phyloP scores from a whole-genome alignment of 139 green algal species.

The Chlorella sorokiniana region DNA sequence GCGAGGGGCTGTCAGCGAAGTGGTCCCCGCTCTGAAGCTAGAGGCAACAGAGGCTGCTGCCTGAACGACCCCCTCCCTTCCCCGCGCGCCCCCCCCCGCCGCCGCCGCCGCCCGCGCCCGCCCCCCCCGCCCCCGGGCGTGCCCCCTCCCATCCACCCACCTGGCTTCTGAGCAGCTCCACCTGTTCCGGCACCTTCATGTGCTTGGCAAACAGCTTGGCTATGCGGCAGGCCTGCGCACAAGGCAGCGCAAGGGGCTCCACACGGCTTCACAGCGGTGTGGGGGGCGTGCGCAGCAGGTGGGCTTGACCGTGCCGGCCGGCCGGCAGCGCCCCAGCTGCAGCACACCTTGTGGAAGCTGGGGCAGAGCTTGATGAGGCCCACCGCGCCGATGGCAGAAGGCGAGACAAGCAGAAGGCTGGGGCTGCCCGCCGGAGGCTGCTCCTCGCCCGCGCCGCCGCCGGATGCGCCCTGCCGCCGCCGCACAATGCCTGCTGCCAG shows the following conservation, averaged over 20 bases:
- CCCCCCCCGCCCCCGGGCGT: no score
- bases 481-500: constrained; percentile 16
- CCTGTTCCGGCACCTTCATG: constrained; percentile 61
- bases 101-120: no score
- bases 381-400: constrained; percentile 20
- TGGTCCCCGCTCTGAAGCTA: no score
- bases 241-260: not conserved
- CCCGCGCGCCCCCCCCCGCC: no score
- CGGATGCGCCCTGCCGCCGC: not conserved
- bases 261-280: not conserved
- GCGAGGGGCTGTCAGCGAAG: no score
- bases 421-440: constrained; percentile 2
- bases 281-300: not conserved
- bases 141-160: no score
- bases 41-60: no score
- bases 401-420: constrained; percentile 29
- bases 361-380: constrained; percentile 37
- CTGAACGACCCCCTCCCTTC: no score
- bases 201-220: constrained; percentile 70
- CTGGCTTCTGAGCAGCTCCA: constrained; percentile 24
- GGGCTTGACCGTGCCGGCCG: not conserved
- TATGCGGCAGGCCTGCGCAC: constrained; percentile 34
- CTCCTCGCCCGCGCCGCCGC: not conserved
- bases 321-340: not conserved
- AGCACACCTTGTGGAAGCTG: constrained; percentile 10